phyloP scores from a whole-genome alignment of 495 filamentous ascomycete species.

The Trichoderma virens region DNA sequence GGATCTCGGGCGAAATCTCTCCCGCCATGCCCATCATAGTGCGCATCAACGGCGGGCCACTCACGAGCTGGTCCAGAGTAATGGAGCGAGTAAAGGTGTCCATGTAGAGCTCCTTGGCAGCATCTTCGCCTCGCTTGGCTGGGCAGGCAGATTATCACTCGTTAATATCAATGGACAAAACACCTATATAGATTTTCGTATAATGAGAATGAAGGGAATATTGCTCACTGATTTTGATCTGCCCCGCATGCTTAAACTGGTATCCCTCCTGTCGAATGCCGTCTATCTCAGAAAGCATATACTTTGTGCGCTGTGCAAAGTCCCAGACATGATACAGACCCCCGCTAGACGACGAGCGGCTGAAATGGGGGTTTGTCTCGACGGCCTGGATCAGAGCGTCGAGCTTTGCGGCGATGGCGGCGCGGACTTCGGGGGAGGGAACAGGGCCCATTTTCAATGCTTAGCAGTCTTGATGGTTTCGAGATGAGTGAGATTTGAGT shows the following conservation, averaged over 20 bases:
- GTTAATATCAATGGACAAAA: too few species aligned
- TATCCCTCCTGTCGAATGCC: conserved; percentile 17
- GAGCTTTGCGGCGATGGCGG: conserved; percentile 12
- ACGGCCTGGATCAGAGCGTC: conserved; percentile 12
- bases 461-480: neutral
- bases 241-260: conserved; percentile 13
- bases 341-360: conserved; percentile 8
- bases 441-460: neutral
- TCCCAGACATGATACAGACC: conserved; percentile 20
- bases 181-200: conserved; percentile 10
- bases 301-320: conserved; percentile 21
- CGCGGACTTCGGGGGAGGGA: conserved; percentile 12
- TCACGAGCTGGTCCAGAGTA: conserved; percentile 13
- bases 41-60: conserved; percentile 1
- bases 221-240: conserved; percentile 11
- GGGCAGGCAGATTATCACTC: too few species aligned
- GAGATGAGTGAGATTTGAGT: neutral
- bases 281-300: conserved; percentile 24
- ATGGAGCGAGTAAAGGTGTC: conserved; percentile 13
- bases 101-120: conserved; percentile 1
- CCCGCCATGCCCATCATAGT: conserved; percentile 14
- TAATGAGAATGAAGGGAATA: neutral
- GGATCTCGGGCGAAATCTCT: neutral
- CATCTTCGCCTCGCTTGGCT: neutral
- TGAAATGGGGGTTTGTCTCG: conserved; percentile 1